A percentile compares a stretch with the other conserved stretches of the same genome.
phyloP scores from a whole-genome alignment of 2,329 filamentous ascomycete genomes.

The Cryphonectria carpinicola region DNA sequence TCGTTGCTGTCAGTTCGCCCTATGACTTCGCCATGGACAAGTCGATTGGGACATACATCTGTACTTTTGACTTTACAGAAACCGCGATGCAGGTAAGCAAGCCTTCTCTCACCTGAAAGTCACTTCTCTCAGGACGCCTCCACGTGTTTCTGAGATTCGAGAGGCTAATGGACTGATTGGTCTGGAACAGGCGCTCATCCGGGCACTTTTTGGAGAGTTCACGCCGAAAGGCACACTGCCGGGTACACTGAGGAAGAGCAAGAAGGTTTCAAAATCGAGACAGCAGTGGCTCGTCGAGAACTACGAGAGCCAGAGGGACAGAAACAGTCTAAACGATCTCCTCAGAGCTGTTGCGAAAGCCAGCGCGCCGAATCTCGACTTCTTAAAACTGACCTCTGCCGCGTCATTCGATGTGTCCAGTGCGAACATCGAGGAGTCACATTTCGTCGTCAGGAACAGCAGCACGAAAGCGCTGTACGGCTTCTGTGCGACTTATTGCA shows the following conservation, averaged over 20 bases:
- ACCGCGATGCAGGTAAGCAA: conserved; percentile 70
- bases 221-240: conserved; percentile 63
- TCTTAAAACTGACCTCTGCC: conserved; percentile 71
- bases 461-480: conserved; percentile 90
- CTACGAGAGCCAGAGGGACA: conserved; percentile 81
- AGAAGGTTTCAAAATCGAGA: conserved; percentile 84
- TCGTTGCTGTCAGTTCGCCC: conserved; percentile 90
- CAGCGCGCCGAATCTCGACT: conserved; percentile 67
- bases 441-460: conserved; percentile 93
- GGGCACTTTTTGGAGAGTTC: conserved; percentile 80
- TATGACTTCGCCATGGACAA: conserved; percentile 97
- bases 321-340: conserved; percentile 73
- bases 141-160: neutral
- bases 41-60: conserved; percentile 88
- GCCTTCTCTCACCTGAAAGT: neutral
- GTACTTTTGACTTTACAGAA: conserved; percentile 96
- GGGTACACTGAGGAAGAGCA: conserved; percentile 81
- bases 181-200: conserved; percentile 64
- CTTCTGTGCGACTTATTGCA: conserved; percentile 87
- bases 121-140: neutral
- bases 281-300: conserved; percentile 94
- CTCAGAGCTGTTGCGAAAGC: conserved; percentile 71
- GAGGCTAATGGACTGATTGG: neutral
- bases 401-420: conserved; percentile 77
- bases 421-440: conserved; percentile 73